These are phyloP conservation scores for Gracilaria caudata DNA, from an alignment of 23 red algal genomes.

Conservation along the genomic window DNA sequence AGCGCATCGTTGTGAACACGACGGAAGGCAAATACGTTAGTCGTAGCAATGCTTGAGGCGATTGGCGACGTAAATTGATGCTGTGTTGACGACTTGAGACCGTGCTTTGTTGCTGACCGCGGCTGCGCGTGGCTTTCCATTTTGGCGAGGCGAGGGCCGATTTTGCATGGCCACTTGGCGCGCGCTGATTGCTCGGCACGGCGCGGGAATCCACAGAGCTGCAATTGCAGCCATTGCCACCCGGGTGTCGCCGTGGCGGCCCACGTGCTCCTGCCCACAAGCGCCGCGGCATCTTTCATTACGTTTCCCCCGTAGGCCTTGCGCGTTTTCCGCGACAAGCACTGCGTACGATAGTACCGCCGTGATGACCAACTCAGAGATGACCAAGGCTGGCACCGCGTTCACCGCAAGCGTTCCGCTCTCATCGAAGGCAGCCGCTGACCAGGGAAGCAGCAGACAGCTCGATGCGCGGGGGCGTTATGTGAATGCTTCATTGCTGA, in stretches of 20 bases:
- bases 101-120: too few species aligned
- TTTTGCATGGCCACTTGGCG: slow-evolving; percentile 10
- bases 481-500: neutral
- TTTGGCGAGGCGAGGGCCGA: slow-evolving; percentile 63
- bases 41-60: slow-evolving; percentile 54
- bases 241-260: neutral
- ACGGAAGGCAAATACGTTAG: slow-evolving; percentile 64
- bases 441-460: neutral
- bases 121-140: too few species aligned
- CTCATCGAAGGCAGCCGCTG: neutral
- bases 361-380: neutral
- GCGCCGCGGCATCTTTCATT: slow-evolving; percentile 1
- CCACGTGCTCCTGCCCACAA: neutral
- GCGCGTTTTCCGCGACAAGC: neutral
- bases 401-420: neutral
- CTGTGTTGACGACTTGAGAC: too few species aligned
- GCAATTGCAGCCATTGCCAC: neutral
- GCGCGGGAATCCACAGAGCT: neutral
- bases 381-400: neutral
- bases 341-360: neutral
- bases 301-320: too few species aligned
- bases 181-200: neutral
- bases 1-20: slow-evolving; percentile 90
- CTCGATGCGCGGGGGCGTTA: neutral
- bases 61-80: neutral